Conservation (phyloP, 805 yeast species). For the Yarrowia divulgata region DNA sequence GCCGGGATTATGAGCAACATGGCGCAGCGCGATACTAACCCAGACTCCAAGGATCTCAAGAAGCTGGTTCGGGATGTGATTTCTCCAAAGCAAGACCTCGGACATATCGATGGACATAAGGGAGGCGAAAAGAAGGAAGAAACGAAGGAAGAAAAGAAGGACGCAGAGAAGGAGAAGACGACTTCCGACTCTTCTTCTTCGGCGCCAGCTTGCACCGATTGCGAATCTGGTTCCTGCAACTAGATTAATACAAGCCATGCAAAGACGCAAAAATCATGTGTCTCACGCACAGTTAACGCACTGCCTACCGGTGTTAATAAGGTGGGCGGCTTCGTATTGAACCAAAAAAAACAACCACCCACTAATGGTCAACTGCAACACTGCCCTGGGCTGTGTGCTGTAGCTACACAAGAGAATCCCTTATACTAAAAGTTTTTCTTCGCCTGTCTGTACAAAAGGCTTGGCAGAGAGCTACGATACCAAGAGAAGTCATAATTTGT, state of each 20-base stretch:
- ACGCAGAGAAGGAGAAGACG: background rate
- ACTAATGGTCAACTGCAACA: slow-evolving; percentile 1
- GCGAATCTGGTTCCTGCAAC: background rate
- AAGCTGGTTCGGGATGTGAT: slow-evolving; percentile 66
- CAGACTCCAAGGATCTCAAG: slow-evolving; percentile 78
- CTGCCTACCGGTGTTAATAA: background rate
- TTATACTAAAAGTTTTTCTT: background rate
- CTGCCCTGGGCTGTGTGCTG: slow-evolving; percentile 34
- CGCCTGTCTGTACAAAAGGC: background rate
- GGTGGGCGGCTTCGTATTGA: slow-evolving; percentile 8
- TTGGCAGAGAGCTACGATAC: background rate
- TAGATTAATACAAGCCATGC: background rate
- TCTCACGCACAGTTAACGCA: slow-evolving; percentile 10
- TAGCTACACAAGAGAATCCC: background rate
- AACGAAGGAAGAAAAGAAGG: slow-evolving; percentile 1
- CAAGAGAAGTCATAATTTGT: background rate
- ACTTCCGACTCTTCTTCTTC: no score
- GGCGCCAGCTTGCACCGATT: background rate
- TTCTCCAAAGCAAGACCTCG: slow-evolving; percentile 62
- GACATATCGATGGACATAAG: slow-evolving; percentile 64
- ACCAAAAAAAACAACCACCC: background rate
- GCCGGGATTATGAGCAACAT: background rate
- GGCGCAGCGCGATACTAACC: slow-evolving; percentile 1
- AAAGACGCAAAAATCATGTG: background rate
- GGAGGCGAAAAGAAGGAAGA: background rate